Conservation (phyloP, 805 yeast species). For the Nakazawaea anatomiae region DNA sequence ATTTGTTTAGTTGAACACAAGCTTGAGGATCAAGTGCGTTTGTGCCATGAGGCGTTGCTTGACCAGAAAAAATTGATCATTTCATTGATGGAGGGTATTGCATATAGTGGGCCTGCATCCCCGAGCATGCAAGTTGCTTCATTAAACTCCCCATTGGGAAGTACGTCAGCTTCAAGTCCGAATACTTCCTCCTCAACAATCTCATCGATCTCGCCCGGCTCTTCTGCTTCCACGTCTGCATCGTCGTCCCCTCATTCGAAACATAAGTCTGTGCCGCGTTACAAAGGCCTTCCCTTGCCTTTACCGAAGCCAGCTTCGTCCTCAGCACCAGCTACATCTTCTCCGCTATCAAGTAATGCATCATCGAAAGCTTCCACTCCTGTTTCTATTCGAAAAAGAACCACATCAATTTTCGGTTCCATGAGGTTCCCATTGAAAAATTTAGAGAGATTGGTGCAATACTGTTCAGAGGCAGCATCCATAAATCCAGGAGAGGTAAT, state of each 20-base stretch:
- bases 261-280: slow-evolving; percentile 30
- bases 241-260: slow-evolving; percentile 5
- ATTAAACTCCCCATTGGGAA: slow-evolving; percentile 8
- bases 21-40: slow-evolving; percentile 69
- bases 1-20: slow-evolving; percentile 81
- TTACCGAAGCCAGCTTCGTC: slow-evolving; percentile 7
- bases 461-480: slow-evolving; percentile 69
- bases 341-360: slow-evolving; percentile 12
- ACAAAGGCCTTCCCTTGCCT: slow-evolving; percentile 54
- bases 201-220: slow-evolving; percentile 23
- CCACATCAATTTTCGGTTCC: slow-evolving; percentile 33
- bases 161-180: slow-evolving; percentile 12
- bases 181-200: slow-evolving; percentile 21
- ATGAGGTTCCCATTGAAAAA: slow-evolving; percentile 59
- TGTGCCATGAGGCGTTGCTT: slow-evolving; percentile 65
- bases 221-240: slow-evolving; percentile 8
- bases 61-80: slow-evolving; percentile 60
- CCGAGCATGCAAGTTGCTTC: background rate
- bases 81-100: slow-evolving; percentile 35
- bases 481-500: slow-evolving; percentile 65
- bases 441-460: slow-evolving; percentile 48
- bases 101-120: slow-evolving; percentile 14
- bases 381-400: slow-evolving; percentile 28
- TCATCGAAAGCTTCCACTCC: slow-evolving; percentile 18
- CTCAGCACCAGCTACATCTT: background rate